Conservation (phyloP, 176 grass and related monocot genomes). For the Miscanthus lutarioriparius region DNA sequence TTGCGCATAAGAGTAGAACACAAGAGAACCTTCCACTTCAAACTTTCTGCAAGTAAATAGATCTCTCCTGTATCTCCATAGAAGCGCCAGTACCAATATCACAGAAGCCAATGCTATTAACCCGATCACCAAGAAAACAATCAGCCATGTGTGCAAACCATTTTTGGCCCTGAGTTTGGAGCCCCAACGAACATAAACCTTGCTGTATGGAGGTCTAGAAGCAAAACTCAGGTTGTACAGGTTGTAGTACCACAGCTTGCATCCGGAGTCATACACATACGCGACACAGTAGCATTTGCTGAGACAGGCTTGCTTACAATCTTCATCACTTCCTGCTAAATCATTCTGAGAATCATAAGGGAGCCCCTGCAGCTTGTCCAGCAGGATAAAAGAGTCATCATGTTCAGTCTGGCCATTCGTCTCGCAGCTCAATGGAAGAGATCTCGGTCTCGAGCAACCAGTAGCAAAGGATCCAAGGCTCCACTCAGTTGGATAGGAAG, state of each 20-base stretch:
- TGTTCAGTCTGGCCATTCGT: slow-evolving; percentile 22
- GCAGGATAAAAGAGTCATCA: slow-evolving; percentile 6
- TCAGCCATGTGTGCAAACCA: background rate
- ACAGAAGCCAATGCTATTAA: background rate
- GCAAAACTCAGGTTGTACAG: slow-evolving; percentile 18
- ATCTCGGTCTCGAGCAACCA: slow-evolving; percentile 51
- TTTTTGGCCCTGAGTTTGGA: slow-evolving; percentile 6
- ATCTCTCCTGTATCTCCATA: slow-evolving; percentile 8
- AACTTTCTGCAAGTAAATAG: slow-evolving; percentile 3
- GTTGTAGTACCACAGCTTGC: slow-evolving; percentile 28
- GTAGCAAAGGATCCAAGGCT: slow-evolving; percentile 18
- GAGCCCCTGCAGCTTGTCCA: slow-evolving; percentile 6
- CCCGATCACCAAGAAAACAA: background rate
- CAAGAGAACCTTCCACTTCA: slow-evolving; percentile 25
- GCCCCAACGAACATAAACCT: slow-evolving; percentile 23
- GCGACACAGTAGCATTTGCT: slow-evolving; percentile 17
- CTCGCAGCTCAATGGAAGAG: slow-evolving; percentile 45
- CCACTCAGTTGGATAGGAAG: slow-evolving; percentile 28
- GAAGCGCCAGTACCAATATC: background rate
- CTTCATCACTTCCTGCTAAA: background rate
- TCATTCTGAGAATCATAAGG: background rate
- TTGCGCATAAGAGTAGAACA: slow-evolving; percentile 11
- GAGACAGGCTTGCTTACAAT: slow-evolving; percentile 9
- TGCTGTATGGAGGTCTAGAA: slow-evolving; percentile 19
- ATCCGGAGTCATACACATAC: slow-evolving; percentile 8